Conservation (phyloP, 2,329 filamentous ascomycete genomes). For the Colletotrichum simmondsii region DNA sequence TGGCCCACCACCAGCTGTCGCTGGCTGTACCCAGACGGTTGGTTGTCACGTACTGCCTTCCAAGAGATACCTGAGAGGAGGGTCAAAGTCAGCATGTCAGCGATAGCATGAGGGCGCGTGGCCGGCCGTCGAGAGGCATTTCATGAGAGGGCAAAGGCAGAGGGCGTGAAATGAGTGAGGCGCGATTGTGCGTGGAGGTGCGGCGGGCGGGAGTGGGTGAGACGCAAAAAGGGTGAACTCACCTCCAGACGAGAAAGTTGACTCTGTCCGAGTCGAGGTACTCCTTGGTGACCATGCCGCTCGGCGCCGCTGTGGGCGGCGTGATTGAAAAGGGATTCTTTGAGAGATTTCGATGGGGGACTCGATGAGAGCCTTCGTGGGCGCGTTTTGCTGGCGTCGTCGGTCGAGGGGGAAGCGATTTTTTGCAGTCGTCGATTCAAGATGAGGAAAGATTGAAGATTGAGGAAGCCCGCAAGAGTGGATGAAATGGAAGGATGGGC, state of each 20-base stretch:
- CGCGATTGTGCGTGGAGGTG: constrained; percentile 18
- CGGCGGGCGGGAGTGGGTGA: constrained; percentile 31
- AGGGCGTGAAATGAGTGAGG: constrained; percentile 22
- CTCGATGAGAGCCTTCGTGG: constrained; percentile 12
- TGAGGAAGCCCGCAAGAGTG: constrained; percentile 34
- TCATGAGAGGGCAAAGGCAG: not conserved
- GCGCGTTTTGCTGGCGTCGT: constrained; percentile 23
- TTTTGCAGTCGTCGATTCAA: constrained; percentile 31
- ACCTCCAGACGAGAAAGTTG: constrained; percentile 80
- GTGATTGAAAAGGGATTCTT: constrained; percentile 19
- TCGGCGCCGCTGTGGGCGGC: constrained; percentile 35
- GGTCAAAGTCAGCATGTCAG: constrained; percentile 25
- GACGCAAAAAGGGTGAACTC: constrained; percentile 51
- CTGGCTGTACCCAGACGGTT: constrained; percentile 24
- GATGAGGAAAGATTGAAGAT: constrained; percentile 36
- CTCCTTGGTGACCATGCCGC: constrained; percentile 64
- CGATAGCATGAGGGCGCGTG: constrained; percentile 28
- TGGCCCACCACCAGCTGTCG: constrained; percentile 30
- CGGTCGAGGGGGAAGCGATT: constrained; percentile 14
- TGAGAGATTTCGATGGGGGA: not conserved
- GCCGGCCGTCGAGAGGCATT: not conserved
- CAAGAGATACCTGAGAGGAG: constrained; percentile 62
- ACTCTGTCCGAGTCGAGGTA: constrained; percentile 73
- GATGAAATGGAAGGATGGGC: constrained; percentile 34
- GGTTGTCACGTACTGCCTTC: constrained; percentile 67